Percentiles rank a stretch among this genome's conserved stretches.
Conservation (phyloP, 1,284 basidiomycete species). For the Porphyrellus sp. region DNA sequence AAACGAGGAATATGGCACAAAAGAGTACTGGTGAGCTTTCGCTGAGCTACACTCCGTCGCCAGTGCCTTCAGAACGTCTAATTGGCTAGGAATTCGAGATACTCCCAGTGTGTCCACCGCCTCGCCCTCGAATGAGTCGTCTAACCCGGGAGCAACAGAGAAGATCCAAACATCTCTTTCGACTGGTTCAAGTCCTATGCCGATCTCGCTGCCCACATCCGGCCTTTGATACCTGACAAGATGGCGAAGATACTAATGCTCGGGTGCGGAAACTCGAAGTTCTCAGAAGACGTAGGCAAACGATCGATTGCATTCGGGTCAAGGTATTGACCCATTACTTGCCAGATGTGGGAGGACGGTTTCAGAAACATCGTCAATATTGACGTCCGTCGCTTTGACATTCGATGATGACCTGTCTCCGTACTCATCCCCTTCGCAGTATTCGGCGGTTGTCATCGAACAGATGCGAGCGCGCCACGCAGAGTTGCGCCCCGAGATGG, state of each 20-base stretch:
- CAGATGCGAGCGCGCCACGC: conserved; percentile 71
- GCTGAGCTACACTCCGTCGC: background rate
- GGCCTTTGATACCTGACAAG: conserved; percentile 63
- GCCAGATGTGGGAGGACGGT: conserved; percentile 87
- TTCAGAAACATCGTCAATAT: conserved; percentile 83
- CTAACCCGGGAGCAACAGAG: conserved; percentile 40
- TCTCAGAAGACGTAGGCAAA: conserved; percentile 65
- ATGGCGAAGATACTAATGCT: conserved; percentile 76
- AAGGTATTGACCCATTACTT: background rate
- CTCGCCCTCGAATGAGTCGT: background rate
- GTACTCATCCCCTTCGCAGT: conserved; percentile 45
- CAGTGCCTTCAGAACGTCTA: background rate
- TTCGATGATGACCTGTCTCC: background rate
- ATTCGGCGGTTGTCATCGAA: conserved; percentile 77
- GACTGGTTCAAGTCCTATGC: conserved; percentile 85
- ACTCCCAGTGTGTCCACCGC: conserved; percentile 22
- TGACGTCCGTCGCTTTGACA: conserved; percentile 53
- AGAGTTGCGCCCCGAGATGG: conserved; percentile 63
- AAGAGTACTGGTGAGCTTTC: conserved; percentile 30
- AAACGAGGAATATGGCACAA: conserved; percentile 29
- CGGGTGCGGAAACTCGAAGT: conserved; percentile 85
- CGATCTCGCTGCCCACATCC: conserved; percentile 60
- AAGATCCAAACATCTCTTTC: conserved; percentile 63
- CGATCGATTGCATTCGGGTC: background rate
- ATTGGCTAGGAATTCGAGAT: conserved; percentile 29